phyloP scores from a whole-genome alignment of 805 yeast species.

The Barnettozyma populi region DNA sequence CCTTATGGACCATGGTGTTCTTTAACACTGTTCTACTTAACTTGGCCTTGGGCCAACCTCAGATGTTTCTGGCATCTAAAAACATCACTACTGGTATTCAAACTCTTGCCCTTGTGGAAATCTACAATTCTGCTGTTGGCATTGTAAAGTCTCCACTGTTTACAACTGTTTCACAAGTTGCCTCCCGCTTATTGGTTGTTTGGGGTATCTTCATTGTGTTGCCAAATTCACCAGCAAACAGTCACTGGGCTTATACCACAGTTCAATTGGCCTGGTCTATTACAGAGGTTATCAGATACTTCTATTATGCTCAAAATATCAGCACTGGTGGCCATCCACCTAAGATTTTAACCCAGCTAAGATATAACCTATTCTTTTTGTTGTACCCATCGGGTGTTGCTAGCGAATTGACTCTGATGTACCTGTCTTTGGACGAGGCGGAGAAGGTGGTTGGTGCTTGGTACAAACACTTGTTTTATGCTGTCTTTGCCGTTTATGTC shows the following conservation, averaged over 20 bases:
- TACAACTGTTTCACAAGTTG: constrained; percentile 84
- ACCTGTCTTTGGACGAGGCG: constrained; percentile 70
- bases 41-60: constrained; percentile 55
- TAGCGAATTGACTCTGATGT: constrained; percentile 69
- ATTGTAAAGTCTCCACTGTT: constrained; percentile 78
- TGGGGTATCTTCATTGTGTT: constrained; percentile 74
- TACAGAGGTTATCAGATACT: constrained; percentile 88
- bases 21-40: constrained; percentile 36
- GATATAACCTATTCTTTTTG: constrained; percentile 79
- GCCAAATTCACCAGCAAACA: constrained; percentile 65
- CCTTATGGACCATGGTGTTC: constrained; percentile 49
- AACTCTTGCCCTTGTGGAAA: constrained; percentile 73
- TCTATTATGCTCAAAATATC: constrained; percentile 74
- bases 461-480: constrained; percentile 52
- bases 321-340: constrained; percentile 49
- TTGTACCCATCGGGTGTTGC: constrained; percentile 92
- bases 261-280: constrained; percentile 84
- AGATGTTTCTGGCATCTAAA: constrained; percentile 54
- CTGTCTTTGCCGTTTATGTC: constrained; percentile 58
- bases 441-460: constrained; percentile 39
- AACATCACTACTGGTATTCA: constrained; percentile 63
- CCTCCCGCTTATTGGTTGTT: constrained; percentile 76
- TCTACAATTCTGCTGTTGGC: constrained; percentile 72
- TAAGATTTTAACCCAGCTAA: constrained; percentile 52
- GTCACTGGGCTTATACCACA: constrained; percentile 55